phyloP scores from a whole-genome alignment of 2,329 filamentous ascomycete species.

The Thelonectria blattea region DNA sequence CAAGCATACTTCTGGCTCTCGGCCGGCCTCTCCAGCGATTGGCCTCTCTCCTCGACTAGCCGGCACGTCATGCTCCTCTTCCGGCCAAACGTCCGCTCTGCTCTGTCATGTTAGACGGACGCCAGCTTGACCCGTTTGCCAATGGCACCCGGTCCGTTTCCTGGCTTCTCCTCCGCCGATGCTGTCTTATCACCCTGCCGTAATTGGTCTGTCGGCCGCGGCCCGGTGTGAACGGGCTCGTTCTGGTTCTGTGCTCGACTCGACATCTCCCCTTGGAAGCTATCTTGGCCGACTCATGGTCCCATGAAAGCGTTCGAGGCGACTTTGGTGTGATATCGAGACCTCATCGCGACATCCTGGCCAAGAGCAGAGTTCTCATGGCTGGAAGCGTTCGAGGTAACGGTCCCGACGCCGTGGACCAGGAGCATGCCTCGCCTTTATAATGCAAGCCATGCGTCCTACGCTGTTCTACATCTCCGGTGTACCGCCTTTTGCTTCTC shows the following conservation, averaged over 20 bases:
- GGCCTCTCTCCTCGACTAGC: slow-evolving; percentile 15
- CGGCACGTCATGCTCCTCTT: slow-evolving; percentile 33
- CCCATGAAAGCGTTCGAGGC: slow-evolving; percentile 10
- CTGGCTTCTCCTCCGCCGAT: neutral
- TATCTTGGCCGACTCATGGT: neutral
- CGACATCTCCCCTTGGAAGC: neutral
- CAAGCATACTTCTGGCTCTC: slow-evolving; percentile 24
- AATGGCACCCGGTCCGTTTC: slow-evolving; percentile 10
- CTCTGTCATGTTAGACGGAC: slow-evolving; percentile 17
- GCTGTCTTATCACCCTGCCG: slow-evolving; percentile 22
- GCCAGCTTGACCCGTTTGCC: slow-evolving; percentile 1
- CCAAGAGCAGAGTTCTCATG: slow-evolving; percentile 8
- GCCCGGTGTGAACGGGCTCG: slow-evolving; percentile 17
- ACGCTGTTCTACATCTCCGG: slow-evolving; percentile 28
- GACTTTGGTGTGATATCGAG: slow-evolving; percentile 34
- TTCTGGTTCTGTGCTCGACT: slow-evolving; percentile 7
- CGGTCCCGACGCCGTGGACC: neutral
- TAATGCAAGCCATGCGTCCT: slow-evolving; percentile 32
- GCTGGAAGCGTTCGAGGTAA: neutral
- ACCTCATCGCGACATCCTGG: slow-evolving; percentile 35
- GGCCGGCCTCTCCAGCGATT: slow-evolving; percentile 33
- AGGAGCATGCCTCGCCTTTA: slow-evolving; percentile 23
- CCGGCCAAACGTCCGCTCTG: slow-evolving; percentile 19
- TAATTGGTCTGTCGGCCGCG: slow-evolving; percentile 23
- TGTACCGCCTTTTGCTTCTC: neutral